phyloP scores from a whole-genome alignment of 306 rosid species.

The Vachellia pachyceras region DNA sequence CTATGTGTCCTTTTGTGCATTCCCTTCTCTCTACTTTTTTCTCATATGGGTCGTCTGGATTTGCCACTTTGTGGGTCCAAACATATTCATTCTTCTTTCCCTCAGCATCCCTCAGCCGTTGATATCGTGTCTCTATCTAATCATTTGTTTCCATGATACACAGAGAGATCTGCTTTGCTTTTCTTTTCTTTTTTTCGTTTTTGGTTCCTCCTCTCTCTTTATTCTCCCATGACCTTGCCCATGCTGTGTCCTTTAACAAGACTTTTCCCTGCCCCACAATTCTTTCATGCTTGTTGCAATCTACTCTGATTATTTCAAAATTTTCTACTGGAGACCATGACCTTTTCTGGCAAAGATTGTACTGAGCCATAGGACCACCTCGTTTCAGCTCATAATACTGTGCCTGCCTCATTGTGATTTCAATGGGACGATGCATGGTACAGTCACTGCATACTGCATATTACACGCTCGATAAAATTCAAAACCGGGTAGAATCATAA shows the following conservation, averaged over 20 bases:
- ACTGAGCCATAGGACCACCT: conserved; percentile 15
- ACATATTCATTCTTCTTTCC: neutral
- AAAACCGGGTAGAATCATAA: neutral
- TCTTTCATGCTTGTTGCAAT: neutral
- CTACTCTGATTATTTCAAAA: neutral
- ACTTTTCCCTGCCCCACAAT: neutral
- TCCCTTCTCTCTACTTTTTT: neutral
- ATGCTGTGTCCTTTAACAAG: conserved; percentile 31
- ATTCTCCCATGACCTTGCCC: conserved; percentile 42
- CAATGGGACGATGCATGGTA: neutral
- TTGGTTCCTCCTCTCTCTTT: neutral
- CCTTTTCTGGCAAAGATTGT: neutral
- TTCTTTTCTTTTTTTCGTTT: neutral
- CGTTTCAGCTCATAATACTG: neutral
- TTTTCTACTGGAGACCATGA: neutral
- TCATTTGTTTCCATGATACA: conserved; percentile 40
- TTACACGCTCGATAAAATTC: neutral
- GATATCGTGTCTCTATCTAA: conserved; percentile 25
- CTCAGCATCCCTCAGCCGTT: conserved; percentile 29
- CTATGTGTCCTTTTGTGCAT: neutral
- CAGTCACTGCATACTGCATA: neutral
- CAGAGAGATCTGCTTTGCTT: conserved; percentile 24
- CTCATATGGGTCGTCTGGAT: conserved; percentile 37
- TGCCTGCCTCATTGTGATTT: neutral
- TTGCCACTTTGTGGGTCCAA: conserved; percentile 50